Conservation (phyloP, 2,329 filamentous ascomycete genomes). For the Phaeomoniella chlamydospora region DNA sequence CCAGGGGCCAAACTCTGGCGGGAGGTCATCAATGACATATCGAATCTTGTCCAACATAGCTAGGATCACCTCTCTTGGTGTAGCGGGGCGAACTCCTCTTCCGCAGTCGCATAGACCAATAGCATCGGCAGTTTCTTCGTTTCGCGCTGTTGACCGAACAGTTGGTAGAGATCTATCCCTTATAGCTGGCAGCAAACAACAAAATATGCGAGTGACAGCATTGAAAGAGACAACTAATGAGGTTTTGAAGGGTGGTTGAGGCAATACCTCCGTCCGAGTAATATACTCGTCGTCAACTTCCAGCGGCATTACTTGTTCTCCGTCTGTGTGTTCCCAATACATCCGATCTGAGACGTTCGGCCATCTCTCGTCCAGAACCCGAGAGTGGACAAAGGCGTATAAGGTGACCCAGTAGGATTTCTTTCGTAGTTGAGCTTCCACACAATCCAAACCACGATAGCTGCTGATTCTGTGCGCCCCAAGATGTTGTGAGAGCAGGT, state of each 20-base stretch:
- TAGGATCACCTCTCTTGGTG: constrained; percentile 10
- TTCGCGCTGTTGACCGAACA: background rate
- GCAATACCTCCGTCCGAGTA: constrained; percentile 8
- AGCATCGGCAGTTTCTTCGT: background rate
- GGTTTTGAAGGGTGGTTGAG: constrained; percentile 3
- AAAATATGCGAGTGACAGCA: constrained; percentile 14
- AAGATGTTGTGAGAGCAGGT: constrained; percentile 5
- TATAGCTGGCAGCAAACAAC: constrained; percentile 6
- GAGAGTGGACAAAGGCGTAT: constrained; percentile 15
- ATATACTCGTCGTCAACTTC: constrained; percentile 19
- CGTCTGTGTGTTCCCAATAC: constrained; percentile 15
- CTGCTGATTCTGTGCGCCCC: constrained; percentile 17
- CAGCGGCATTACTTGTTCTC: constrained; percentile 17
- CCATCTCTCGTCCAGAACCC: constrained; percentile 8
- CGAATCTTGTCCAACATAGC: constrained; percentile 15
- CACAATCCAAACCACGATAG: constrained; percentile 16
- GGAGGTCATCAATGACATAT: constrained; percentile 16
- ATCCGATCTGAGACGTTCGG: constrained; percentile 14
- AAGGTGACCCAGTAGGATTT: constrained; percentile 23
- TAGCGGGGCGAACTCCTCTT: constrained; percentile 2
- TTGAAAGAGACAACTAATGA: constrained; percentile 16
- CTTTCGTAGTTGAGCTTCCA: constrained; percentile 21
- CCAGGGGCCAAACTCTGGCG: constrained; percentile 13
- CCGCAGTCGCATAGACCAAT: constrained; percentile 4
- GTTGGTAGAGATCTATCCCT: background rate